Base-by-base conservation (phyloP, 2,329 filamentous ascomycete species). In the Cladorrhinum sp. region DNA sequence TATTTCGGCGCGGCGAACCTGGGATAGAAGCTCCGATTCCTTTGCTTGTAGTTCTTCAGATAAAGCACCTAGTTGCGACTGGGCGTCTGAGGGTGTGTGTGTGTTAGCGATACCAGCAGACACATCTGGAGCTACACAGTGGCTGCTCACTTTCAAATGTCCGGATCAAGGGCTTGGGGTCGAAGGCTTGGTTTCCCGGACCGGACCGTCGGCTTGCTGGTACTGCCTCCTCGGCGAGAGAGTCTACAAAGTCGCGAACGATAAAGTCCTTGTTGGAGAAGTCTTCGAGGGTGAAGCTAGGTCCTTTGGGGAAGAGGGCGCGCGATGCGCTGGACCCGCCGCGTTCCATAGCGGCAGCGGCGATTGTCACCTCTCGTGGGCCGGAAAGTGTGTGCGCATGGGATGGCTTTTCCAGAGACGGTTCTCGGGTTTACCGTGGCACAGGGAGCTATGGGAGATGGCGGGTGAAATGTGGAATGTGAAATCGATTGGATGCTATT, bases 231-330 rank as follows among this genome's bases (percentile, higher is more conserved):
- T 98, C 93, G 55, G 94, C 95, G 61, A 99, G 86, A 56, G 88
- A 86, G 74, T 99, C 96, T 69, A 99, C 88, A 73, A 99, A 99
- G 78, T 99, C 95, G 71, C 96, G 92, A 67, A 98, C 94, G 65
- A 98, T 97, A 72, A 98, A 99, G 77, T 98, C 95, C 70, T 90
- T 90, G 73, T 82, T 90, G 60, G 91, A 91, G 76, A 93, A 92
- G 77, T 93, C 92, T 50, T 96, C 91, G 63, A 98, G 82, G 9
- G 87, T 91, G 78, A 97, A 97, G 74, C 83, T 89, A 63, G 91
- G 91, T 42, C 88, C 90, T 74, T 86, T 86, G 60, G 89, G 88
- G 73, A 91, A 94, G 72, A 93, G 82, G 67, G 86, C 82, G 76
- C 87, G 83, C 68, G 85, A 82, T 62, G 80, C 80, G 60, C 55